Evolutionary conservation across 805 yeast genomes (phyloP), one percentile per base, ranked within the genome.

Genomic region (Grigorovia transvaalensis): DNA sequence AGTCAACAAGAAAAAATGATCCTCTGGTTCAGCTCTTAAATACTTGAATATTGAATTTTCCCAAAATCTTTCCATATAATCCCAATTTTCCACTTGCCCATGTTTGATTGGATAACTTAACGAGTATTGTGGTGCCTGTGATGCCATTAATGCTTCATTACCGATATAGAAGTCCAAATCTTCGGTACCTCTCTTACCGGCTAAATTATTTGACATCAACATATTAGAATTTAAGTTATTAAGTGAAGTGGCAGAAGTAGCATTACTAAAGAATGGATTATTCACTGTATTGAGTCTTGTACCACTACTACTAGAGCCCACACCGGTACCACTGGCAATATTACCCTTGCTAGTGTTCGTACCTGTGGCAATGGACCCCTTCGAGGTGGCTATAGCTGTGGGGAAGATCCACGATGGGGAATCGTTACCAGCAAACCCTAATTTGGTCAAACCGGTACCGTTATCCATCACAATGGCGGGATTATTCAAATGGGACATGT

Each of bases 11-110:
- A 93, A 93, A 66, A 88, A 89, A 66, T 93, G 99, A 71, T 93
- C 99, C 69, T 93, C 99, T 15, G 99, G 99, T 71, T 93, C 99
- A 68, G 98, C 88, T 69, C 96, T 82, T 60, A 93, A 78, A 68
- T 93, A 93, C 72, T 93, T 91, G 75, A 93, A 93, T 64, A 93
- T 90, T 47, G 96, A 88, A 63, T 87, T 86, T 66, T 93, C 98
- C 99, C 99, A 93, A 70, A 89, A 91, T 67, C 99, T 79, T 71
- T 93, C 99, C 99, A 93, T 93, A 66, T 93, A 97, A 72, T 93
- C 99, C 99, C 99, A 93, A 69, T 93, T 88, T 70, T 93, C 99
- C 56, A 93, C 85, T 74, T 93, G 99, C 27, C 99, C 99, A 66
- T 93, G 99, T 69, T 89, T 85, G 55, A 93, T 89, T 18, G 99